These are phyloP conservation scores for Penicillium sp. DNA, from an alignment of 2,329 filamentous ascomycete species.

Conservation along the genomic window DNA sequence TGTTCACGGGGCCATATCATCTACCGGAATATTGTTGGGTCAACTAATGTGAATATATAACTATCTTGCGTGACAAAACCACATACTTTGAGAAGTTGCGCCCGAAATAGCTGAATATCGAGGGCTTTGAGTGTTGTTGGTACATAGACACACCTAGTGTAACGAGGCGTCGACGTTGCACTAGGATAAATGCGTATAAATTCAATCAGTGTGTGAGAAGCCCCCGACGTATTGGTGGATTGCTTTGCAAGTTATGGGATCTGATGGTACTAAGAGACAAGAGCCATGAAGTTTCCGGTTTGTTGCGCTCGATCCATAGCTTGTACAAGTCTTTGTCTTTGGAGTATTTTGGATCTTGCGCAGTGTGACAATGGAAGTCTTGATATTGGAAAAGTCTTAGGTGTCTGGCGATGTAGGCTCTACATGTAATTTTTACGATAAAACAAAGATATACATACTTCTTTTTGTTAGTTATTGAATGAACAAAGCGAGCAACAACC, in stretches of 20 bases:
- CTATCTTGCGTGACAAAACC: too few relatives aligned
- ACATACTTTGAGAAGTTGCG: background rate
- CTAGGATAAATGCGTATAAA: background rate
- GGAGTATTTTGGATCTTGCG: background rate
- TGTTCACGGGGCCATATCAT: background rate
- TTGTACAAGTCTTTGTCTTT: background rate
- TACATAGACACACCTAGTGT: background rate
- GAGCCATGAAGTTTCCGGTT: too few relatives aligned
- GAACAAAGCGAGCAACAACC: background rate
- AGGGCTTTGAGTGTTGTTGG: background rate
- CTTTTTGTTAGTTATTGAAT: background rate
- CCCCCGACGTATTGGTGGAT: background rate
- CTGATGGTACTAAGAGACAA: background rate
- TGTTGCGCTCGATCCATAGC: background rate
- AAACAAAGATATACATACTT: background rate
- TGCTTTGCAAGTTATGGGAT: background rate
- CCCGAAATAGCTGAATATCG: background rate
- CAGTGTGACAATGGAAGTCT: background rate
- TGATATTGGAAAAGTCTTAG: background rate
- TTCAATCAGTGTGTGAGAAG: background rate
- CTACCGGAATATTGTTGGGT: background rate
- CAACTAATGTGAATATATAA: background rate
- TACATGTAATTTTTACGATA: background rate
- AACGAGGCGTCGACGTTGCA: background rate
- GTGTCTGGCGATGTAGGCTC: background rate